Evolutionary conservation across 2,329 filamentous ascomycete genomes (phyloP).

Genomic region (Didymella keratinophila): DNA sequence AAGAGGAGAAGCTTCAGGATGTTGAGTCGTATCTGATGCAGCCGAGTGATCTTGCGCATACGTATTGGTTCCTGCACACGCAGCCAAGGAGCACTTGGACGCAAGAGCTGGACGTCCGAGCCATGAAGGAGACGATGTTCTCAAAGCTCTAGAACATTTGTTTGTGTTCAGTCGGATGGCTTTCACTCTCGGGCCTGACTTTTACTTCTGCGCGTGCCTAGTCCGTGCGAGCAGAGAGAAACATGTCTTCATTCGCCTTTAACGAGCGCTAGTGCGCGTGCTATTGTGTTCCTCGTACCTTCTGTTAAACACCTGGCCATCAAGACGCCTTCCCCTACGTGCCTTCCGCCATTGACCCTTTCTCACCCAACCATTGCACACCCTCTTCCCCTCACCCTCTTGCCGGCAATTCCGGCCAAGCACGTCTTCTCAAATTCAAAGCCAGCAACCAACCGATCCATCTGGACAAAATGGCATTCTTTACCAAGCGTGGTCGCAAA

Average conservation of each 20-base stretch:
- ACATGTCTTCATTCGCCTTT: background rate
- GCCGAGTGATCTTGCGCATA: constrained; percentile 24
- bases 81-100: constrained; percentile 36
- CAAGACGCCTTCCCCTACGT: background rate
- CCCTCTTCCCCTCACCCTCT: no score
- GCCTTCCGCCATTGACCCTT: background rate
- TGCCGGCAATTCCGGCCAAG: no score
- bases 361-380: no score
- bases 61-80: constrained; percentile 33
- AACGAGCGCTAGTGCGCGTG: background rate
- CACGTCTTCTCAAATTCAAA: no score
- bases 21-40: constrained; percentile 19
- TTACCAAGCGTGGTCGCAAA: background rate
- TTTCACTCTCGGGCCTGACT: background rate
- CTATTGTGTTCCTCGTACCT: background rate
- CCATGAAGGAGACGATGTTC: constrained; percentile 27
- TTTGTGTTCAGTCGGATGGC: no score
- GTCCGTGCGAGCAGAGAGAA: background rate
- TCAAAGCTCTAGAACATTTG: constrained; percentile 20
- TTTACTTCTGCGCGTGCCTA: background rate
- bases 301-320: background rate
- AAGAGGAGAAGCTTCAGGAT: constrained; percentile 5
- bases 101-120: constrained; percentile 33
- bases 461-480: no score
- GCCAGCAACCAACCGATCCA: no score